Percentiles rank a stretch among this genome's conserved stretches.
These are phyloP conservation scores for Cavenderia fasciculata DNA, from an alignment of 78 protist genomes.

Conservation along the genomic window DNA sequence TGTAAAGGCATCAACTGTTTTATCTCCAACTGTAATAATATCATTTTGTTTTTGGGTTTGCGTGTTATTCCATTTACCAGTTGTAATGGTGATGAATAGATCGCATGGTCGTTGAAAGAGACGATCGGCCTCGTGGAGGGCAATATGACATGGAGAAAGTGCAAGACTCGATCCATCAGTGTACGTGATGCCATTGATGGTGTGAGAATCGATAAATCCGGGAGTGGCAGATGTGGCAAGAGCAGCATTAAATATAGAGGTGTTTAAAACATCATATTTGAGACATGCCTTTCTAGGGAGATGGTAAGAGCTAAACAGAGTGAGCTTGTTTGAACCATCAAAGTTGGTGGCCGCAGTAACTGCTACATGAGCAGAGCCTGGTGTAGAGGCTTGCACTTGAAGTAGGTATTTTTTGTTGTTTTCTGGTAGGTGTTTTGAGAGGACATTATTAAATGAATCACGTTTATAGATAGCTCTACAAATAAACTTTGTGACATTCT, in stretches of 20 bases:
- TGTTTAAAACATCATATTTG: neutral
- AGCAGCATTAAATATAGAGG: neutral
- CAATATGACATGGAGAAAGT: neutral
- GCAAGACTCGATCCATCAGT: neutral
- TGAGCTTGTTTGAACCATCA: neutral
- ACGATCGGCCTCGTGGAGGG: neutral
- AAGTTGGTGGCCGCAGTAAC: neutral
- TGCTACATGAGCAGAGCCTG: neutral
- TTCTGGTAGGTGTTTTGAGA: neutral
- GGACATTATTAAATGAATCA: neutral
- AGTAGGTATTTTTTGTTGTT: neutral
- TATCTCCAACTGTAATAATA: neutral
- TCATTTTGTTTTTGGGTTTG: neutral
- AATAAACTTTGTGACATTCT: neutral
- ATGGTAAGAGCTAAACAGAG: neutral
- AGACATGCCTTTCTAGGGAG: neutral
- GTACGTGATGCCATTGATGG: neutral
- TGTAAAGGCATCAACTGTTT: neutral
- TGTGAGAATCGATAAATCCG: neutral
- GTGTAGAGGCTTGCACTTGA: neutral
- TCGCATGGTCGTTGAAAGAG: neutral
- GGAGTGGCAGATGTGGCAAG: neutral
- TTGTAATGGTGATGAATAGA: neutral
- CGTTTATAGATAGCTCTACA: neutral
- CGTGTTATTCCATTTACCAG: neutral